Base-by-base conservation (phyloP, 148 eudicot genomes). In the Persicaria maculosa region DNA sequence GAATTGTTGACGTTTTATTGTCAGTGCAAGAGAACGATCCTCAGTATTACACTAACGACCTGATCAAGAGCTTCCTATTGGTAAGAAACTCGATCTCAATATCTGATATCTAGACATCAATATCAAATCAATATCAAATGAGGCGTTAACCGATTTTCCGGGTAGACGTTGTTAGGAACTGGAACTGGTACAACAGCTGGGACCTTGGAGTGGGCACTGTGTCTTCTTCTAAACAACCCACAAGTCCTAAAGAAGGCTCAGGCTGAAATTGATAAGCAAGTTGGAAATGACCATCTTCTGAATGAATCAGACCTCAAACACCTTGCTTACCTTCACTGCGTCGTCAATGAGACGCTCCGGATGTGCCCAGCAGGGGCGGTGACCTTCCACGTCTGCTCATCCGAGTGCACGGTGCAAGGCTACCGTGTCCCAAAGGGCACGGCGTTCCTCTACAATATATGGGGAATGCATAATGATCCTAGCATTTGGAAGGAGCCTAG, bases 1-100 rank as follows among this genome's bases (percentile, higher is more conserved):
- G 68, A 25, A 25, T 62, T 2, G 36, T 19, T 20, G 45, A 46
- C 9, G 54, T 44, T 46, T 22, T 44, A 20, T 69, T 11, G 17
- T 19, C 85, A 68, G 81, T 90, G 53, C 86, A 14, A 85, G 88
- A 40, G 65, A 71, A n/a, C 45, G 85, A 90, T 44, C 85, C 88
- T 5, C 77, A 76, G 8, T 80, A 62, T 57, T 88, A 81, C 76
- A 75, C 79, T 0, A 87, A 88, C 74, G 83, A 80, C 44, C 73
- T 77, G 43, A 80, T 88, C 73, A 86, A 76, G 16, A 62, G 68
- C 68, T 62, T 62, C 68, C 11, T 62, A 16, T 7, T 62, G 44
- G 68, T 22, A 25, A 20, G 62, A 31, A 31, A 31, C 2, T 31
- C 40, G 40, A 31, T 3, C 40, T 31, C 2, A 31, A 31, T 31